phyloP scores from a whole-genome alignment of 352 stramenopile genomes.

The Phytophthora kernoviae region DNA sequence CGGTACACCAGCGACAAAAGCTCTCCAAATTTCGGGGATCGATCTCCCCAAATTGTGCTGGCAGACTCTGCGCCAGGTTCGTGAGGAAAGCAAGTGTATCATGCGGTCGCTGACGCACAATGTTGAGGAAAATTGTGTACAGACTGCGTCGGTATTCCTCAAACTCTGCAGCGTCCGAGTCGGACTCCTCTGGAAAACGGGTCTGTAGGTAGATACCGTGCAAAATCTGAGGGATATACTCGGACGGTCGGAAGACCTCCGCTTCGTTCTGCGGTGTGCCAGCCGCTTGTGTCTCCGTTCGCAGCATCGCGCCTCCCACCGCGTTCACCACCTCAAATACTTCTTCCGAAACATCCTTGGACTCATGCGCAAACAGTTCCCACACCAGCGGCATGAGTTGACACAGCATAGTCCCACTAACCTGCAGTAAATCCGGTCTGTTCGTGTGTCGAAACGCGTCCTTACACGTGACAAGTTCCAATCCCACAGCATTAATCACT shows the following conservation, averaged over 20 bases:
- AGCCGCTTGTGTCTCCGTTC: slow-evolving; percentile 47
- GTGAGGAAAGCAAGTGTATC: slow-evolving; percentile 73
- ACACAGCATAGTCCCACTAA: slow-evolving; percentile 62
- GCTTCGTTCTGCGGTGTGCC: slow-evolving; percentile 23
- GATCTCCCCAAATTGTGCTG: slow-evolving; percentile 56
- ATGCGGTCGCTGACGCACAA: slow-evolving; percentile 71
- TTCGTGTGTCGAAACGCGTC: slow-evolving; percentile 76
- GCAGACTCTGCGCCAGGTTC: slow-evolving; percentile 62
- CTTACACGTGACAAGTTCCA: slow-evolving; percentile 83
- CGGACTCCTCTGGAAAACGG: slow-evolving; percentile 71
- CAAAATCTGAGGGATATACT: slow-evolving; percentile 80
- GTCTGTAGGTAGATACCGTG: slow-evolving; percentile 87
- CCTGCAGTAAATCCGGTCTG: slow-evolving; percentile 44
- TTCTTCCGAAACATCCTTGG: slow-evolving; percentile 85
- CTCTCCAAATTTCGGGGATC: slow-evolving; percentile 72
- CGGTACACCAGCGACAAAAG: slow-evolving; percentile 83
- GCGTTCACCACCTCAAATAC: slow-evolving; percentile 88
- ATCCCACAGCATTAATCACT: slow-evolving; percentile 80
- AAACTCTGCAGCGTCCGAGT: slow-evolving; percentile 84
- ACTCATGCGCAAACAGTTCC: slow-evolving; percentile 82
- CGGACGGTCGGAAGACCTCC: slow-evolving; percentile 76
- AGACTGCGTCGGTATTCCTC: slow-evolving; percentile 84
- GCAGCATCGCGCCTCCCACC: slow-evolving; percentile 67
- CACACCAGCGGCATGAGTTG: slow-evolving; percentile 84
- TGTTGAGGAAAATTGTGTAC: slow-evolving; percentile 90